Conservation (phyloP, 257 asterid genomes). For the Solanum etuberosum region DNA sequence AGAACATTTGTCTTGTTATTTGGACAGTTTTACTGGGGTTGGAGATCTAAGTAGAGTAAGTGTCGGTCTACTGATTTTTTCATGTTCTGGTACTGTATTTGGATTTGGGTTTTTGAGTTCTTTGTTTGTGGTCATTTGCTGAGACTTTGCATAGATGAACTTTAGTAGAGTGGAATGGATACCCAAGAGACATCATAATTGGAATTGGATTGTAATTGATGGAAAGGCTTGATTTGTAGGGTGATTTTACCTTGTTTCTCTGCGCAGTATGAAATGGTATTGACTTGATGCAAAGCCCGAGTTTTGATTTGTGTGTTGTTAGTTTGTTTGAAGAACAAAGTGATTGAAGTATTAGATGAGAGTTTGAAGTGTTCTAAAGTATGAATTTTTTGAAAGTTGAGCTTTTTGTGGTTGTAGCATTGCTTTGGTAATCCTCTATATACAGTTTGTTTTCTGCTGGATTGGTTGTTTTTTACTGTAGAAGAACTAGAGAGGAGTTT, state of each 20-base stretch:
- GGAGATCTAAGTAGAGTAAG: conserved; percentile 19
- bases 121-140: neutral
- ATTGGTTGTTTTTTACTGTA: no score
- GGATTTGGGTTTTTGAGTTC: neutral
- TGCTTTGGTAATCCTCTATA: no score
- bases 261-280: neutral
- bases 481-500: conserved; percentile 13
- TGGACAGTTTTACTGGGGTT: conserved; percentile 44
- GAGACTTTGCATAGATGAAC: neutral
- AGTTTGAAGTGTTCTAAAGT: no score
- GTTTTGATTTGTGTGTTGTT: neutral
- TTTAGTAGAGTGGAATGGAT: no score
- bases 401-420: no score
- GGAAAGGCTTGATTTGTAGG: neutral
- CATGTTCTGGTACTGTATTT: neutral
- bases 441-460: no score
- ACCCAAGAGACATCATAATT: no score
- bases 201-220: neutral
- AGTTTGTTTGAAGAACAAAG: neutral
- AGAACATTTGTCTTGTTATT: conserved; percentile 2
- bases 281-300: neutral
- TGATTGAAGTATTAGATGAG: no score
- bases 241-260: neutral
- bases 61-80: neutral
- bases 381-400: no score